Evolutionary conservation across 73 alveolate species (phyloP), one percentile per base, ranked within the genome.

Genomic region (Blepharisma stoltei): DNA sequence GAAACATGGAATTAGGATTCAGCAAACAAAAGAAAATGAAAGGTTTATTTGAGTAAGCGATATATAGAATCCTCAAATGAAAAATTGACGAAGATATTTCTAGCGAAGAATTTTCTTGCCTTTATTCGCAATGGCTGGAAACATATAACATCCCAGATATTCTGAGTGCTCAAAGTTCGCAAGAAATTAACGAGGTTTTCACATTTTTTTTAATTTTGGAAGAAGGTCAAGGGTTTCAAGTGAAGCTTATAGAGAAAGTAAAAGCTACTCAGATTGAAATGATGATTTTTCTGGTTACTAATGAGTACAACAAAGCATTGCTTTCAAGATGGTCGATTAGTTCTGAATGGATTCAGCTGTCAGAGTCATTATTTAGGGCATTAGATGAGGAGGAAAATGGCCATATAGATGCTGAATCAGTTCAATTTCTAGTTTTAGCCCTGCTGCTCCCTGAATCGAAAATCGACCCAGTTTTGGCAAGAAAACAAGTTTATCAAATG

Each of bases 11-110:
- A 60, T 25, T 60, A 20, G 73, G 73, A 18, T 60, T 60, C 73
- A 60, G 18, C 18, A n/a, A 60, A 14, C 73, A 60, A 60, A 60
- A 60, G 73, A 60, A 60, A 38, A 60, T 60, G 73, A 60, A 60
- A 60, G 73, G 73, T 1, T 38, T 60, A 14, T 38, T 60, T 5
- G 73, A 60, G 73, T 60, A 60, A 14, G n/a, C 23, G 11, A 18
- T 60, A 60, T 20, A 5, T 47, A 60, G 73, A 8, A 60, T 60
- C 23, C 45, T 60, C 11, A 60, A 60, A 38, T 60, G 73, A 38
- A 8, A 18, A 14, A 14, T 60, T 60, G 14, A n/a, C 47, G 14
- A n/a, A 14, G 18, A 60, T 9, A 60, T 60, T 25, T 14, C 73
- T 14, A 25, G 14, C 38, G 73, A 60, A 60, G 73, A 60, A 38